A percentile compares a stretch with the other conserved stretches of the same genome.
These are phyloP conservation scores for Penicillium sp. DNA, from an alignment of 2,329 filamentous ascomycete genomes.

Conservation along the genomic window DNA sequence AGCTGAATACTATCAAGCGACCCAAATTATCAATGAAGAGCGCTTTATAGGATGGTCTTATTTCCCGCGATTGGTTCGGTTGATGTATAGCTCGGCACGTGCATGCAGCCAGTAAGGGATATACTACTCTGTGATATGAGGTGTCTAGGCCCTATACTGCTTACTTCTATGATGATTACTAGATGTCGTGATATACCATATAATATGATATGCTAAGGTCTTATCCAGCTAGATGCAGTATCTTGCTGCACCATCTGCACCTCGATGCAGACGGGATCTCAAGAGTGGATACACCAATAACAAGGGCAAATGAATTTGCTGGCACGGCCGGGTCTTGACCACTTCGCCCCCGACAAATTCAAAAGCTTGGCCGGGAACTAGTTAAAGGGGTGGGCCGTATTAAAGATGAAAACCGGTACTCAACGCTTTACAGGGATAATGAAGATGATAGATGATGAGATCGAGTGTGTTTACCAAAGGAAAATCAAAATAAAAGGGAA, in stretches of 20 bases:
- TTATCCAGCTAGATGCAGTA: background rate
- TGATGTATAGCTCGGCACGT: background rate
- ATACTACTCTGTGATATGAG: background rate
- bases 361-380: conserved; percentile 3
- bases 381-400: background rate
- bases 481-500: background rate
- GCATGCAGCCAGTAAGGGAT: background rate
- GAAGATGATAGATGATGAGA: background rate
- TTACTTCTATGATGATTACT: background rate
- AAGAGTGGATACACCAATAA: conserved; percentile 1
- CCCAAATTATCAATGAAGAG: too few relatives aligned
- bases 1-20: too few relatives aligned
- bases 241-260: background rate
- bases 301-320: background rate
- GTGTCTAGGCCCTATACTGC: background rate
- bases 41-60: too few relatives aligned
- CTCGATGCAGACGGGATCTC: background rate
- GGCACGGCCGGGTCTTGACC: background rate
- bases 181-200: background rate
- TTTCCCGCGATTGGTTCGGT: too few relatives aligned
- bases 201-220: background rate
- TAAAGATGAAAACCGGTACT: too few relatives aligned
- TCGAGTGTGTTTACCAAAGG: background rate
- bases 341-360: background rate
- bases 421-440: too few relatives aligned